These are phyloP conservation scores for Magnusiomyces ingens DNA, from an alignment of 1,139 yeast species.

Conservation along the genomic window DNA sequence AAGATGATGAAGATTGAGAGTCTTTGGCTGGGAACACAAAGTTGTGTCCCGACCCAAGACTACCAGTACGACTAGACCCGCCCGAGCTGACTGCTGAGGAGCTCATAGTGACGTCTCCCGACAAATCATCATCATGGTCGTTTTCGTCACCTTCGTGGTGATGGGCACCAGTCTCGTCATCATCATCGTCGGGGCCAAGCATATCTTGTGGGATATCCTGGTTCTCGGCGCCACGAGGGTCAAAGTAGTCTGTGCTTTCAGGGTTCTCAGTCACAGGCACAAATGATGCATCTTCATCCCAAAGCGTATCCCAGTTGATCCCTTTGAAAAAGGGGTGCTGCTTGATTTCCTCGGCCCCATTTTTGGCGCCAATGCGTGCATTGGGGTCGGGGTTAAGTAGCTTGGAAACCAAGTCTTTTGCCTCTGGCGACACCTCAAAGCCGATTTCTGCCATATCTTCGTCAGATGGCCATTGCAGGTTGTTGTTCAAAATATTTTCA, in stretches of 20 bases:
- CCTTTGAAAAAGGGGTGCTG: slow-evolving; percentile 67
- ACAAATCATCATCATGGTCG: slow-evolving; percentile 4
- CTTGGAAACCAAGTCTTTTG: slow-evolving; percentile 63
- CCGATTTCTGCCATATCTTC: slow-evolving; percentile 16
- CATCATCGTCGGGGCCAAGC: slow-evolving; percentile 21
- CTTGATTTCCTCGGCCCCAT: slow-evolving; percentile 66
- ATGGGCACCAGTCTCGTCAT: slow-evolving; percentile 18
- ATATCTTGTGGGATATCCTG: slow-evolving; percentile 25
- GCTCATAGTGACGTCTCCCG: slow-evolving; percentile 10
- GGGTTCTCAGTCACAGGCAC: slow-evolving; percentile 77
- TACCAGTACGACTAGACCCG: slow-evolving; percentile 16
- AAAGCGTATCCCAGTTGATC: slow-evolving; percentile 69
- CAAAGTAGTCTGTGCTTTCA: slow-evolving; percentile 88
- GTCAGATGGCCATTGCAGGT: slow-evolving; percentile 75
- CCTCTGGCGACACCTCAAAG: slow-evolving; percentile 52
- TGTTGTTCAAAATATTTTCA: slow-evolving; percentile 64
- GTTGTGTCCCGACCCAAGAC: slow-evolving; percentile 15
- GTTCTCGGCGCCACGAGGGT: slow-evolving; percentile 70
- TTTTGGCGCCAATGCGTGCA: slow-evolving; percentile 64
- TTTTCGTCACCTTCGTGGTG: slow-evolving; percentile 6
- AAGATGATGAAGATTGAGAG: slow-evolving; percentile 2
- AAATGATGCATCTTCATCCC: slow-evolving; percentile 72
- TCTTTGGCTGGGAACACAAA: slow-evolving; percentile 7
- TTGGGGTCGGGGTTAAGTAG: slow-evolving; percentile 59
- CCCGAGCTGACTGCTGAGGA: slow-evolving; percentile 10